These are phyloP conservation scores for Tetrapisispora taiwanensis DNA, from an alignment of 805 yeast species.

Conservation along the genomic window DNA sequence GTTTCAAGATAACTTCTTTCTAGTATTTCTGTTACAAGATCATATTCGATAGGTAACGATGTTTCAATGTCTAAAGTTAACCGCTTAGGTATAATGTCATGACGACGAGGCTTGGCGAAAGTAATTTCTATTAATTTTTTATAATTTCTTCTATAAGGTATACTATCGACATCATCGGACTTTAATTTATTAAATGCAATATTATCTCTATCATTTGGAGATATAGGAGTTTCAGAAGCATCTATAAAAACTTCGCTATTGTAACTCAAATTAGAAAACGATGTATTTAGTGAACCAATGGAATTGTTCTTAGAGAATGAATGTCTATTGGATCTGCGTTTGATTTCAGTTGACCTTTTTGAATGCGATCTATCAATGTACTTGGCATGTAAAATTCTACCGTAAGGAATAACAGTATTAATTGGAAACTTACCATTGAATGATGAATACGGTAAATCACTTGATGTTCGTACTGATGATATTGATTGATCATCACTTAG, in stretches of 20 bases:
- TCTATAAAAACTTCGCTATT: neutral
- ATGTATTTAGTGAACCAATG: neutral
- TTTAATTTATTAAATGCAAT: too few relatives aligned
- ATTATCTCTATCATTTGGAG: too few relatives aligned
- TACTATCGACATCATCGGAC: neutral
- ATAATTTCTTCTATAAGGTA: neutral
- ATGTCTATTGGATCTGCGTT: neutral
- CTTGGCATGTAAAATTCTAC: constrained; percentile 24
- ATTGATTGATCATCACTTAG: constrained; percentile 16
- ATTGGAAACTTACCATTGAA: constrained; percentile 25
- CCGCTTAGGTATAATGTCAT: constrained; percentile 30
- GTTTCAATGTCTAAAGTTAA: constrained; percentile 24
- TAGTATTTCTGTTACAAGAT: constrained; percentile 17
- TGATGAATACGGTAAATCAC: constrained; percentile 13
- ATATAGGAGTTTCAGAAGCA: neutral
- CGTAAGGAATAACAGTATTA: constrained; percentile 28
- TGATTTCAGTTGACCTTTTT: neutral
- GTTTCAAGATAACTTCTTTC: constrained; percentile 33
- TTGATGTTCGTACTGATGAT: neutral
- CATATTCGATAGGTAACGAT: neutral
- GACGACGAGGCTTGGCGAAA: constrained; percentile 30
- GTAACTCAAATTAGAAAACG: neutral
- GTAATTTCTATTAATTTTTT: constrained; percentile 23
- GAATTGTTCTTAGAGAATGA: neutral
- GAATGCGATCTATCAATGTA: constrained; percentile 8